phyloP scores from a whole-genome alignment of 2,329 filamentous ascomycete species.

The Pestalotiopsis fici region DNA sequence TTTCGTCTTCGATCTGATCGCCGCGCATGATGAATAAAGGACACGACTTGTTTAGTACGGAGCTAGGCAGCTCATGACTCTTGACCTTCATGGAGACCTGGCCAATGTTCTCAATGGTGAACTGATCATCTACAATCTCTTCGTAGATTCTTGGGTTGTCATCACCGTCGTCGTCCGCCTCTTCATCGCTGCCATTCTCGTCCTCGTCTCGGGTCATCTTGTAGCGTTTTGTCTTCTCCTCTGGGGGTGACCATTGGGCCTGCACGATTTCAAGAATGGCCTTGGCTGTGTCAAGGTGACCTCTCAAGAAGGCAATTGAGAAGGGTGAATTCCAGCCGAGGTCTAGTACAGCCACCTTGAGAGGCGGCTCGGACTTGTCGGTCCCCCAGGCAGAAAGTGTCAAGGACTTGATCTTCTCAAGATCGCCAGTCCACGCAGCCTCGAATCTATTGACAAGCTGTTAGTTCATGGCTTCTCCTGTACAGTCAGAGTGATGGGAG shows the following conservation, averaged over 20 bases:
- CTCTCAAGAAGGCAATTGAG: constrained; percentile 65
- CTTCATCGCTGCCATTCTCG: constrained; percentile 36
- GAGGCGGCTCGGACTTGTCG: constrained; percentile 54
- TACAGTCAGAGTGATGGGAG: not conserved
- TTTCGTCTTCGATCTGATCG: constrained; percentile 24
- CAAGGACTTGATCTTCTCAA: constrained; percentile 64
- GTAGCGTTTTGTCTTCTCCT: constrained; percentile 54
- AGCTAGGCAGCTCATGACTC: constrained; percentile 57
- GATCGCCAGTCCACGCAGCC: constrained; percentile 71
- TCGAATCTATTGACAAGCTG: constrained; percentile 55
- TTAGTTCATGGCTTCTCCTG: constrained; percentile 11
- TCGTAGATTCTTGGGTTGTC: constrained; percentile 46
- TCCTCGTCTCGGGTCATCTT: constrained; percentile 39
- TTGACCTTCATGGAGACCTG: constrained; percentile 69
- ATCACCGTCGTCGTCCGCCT: constrained; percentile 33
- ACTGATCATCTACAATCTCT: constrained; percentile 64
- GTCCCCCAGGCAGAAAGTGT: constrained; percentile 62
- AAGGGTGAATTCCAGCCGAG: constrained; percentile 57
- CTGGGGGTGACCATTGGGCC: constrained; percentile 64
- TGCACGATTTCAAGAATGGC: constrained; percentile 70
- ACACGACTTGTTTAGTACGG: constrained; percentile 47
- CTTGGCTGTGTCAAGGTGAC: constrained; percentile 64
- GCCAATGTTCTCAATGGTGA: constrained; percentile 77
- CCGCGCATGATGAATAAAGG: constrained; percentile 34
- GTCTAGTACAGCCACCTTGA: constrained; percentile 65